These are phyloP conservation scores for Urtica urens DNA, from an alignment of 306 rosid species.

Conservation along the genomic window DNA sequence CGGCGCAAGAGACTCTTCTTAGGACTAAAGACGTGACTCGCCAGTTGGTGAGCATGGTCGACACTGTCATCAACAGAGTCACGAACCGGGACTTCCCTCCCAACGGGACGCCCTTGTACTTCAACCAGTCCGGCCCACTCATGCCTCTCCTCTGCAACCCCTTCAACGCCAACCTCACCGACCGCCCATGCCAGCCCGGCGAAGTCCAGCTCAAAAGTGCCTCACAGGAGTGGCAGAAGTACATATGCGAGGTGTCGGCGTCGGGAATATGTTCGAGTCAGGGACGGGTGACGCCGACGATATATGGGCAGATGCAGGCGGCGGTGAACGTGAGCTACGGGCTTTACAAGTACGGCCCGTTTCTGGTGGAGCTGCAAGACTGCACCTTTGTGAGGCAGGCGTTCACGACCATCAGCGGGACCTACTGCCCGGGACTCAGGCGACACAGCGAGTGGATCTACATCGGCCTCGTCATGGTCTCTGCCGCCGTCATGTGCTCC, in stretches of 20 bases:
- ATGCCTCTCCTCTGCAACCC: slow-evolving; percentile 69
- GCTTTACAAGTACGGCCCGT: slow-evolving; percentile 50
- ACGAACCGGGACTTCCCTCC: slow-evolving; percentile 27
- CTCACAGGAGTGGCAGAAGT: slow-evolving; percentile 61
- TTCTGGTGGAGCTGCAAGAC: slow-evolving; percentile 42
- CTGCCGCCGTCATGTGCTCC: slow-evolving; percentile 59
- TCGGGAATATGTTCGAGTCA: slow-evolving; percentile 21
- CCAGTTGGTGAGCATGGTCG: slow-evolving; percentile 21
- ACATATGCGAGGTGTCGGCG: slow-evolving; percentile 33
- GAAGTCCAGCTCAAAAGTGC: slow-evolving; percentile 41
- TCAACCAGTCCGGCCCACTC: slow-evolving; percentile 56
- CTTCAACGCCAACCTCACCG: slow-evolving; percentile 19
- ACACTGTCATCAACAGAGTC: slow-evolving; percentile 18
- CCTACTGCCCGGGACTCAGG: slow-evolving; percentile 45
- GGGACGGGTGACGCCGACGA: slow-evolving; percentile 48
- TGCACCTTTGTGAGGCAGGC: slow-evolving; percentile 51
- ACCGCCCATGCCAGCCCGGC: slow-evolving; percentile 26
- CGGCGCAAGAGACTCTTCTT: slow-evolving; percentile 30
- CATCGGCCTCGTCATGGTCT: slow-evolving; percentile 36
- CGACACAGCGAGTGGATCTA: slow-evolving; percentile 32
- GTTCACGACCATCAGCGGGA: slow-evolving; percentile 30
- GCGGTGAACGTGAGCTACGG: slow-evolving; percentile 48
- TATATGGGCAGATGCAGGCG: slow-evolving; percentile 30
- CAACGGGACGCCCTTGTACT: slow-evolving; percentile 17
- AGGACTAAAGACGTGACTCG: slow-evolving; percentile 34